Percentiles rank a stretch among this genome's conserved stretches.
Evolutionary conservation across 116 monocot genomes (phyloP).

Genomic region (Trichopus zeylanicus): DNA sequence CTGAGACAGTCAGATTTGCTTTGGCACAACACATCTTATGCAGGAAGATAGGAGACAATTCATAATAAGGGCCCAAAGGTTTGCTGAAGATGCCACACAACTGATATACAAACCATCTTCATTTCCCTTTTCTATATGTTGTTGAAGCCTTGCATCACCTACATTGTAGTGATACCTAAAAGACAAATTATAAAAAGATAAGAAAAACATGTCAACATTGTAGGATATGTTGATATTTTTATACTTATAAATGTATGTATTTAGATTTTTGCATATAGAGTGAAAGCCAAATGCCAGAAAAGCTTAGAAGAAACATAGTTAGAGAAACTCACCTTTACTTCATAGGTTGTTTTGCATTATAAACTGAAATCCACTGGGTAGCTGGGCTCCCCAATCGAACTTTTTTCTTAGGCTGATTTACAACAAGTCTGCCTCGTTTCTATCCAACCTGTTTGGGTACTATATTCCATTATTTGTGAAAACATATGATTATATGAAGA

Average conservation of each 20-base stretch:
- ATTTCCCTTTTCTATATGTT: constrained; percentile 91
- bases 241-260: not conserved
- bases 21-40: constrained; percentile 64
- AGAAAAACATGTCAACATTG: not conserved
- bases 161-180: constrained; percentile 94
- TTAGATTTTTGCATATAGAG: too few relatives aligned
- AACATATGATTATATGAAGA: too few relatives aligned
- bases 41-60: constrained; percentile 79
- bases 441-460: constrained; percentile 70
- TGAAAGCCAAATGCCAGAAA: too few relatives aligned
- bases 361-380: constrained; percentile 97
- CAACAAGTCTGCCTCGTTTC: constrained; percentile 64
- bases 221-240: not conserved
- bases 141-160: constrained; percentile 67
- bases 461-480: too few relatives aligned
- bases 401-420: constrained; percentile 87
- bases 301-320: too few relatives aligned
- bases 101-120: constrained; percentile 71
- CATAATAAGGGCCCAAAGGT: constrained; percentile 96
- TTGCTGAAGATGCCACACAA: constrained; percentile 77
- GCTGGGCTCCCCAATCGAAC: constrained; percentile 84
- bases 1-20: too few relatives aligned
- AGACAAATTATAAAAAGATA: constrained; percentile 2
- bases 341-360: constrained; percentile 89
- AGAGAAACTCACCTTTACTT: constrained; percentile 67